Evolutionary conservation across 441 rosid genomes (phyloP), one percentile per base, ranked within the genome.

Genomic region (Erysimum cheiri): DNA sequence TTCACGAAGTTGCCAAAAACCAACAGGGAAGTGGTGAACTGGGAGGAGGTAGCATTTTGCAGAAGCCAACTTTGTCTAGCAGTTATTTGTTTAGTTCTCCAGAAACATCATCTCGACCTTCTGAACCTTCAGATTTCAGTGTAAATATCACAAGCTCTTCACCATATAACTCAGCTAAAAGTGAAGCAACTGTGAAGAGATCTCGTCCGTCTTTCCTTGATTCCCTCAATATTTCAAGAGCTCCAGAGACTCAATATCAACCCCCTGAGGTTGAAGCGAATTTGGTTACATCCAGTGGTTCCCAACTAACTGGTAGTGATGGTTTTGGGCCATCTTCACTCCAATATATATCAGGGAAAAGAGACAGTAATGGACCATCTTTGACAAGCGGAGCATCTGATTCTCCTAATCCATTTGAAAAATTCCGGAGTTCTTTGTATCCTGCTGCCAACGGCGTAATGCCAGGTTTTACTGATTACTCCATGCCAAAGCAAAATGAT

Each of bases 191-290:
- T 68, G 78, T 81, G 69, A 69, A 84, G 80, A 91, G 83, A 84
- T 82, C 85, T 61, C 92, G 97, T 46, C 89, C 97, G 29, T 96
- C 99, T 47, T 91, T 92, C 76, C 92, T 92, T 60, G 98, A 92
- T 85, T 84, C 96, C 60, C 85, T 96, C 63, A 87, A 85, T 52
- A 77, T 85, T 66, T 37, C 86, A 33, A 87, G 84, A 78, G 71
- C 89, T 71, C 77, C 81, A 11, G 88, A 76, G 62, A 71, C 81
- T 74, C 76, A 59, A 57, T 66, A 66, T 74, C 86, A 71, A 77
- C 86, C 15, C 39, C 37, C 71, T 70, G 83, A 82, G 73, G 64
- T 77, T 57, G 75, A 72, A 47, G 65, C 67, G 54, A 78, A 74
- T 39, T 67, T 83, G 33, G 70, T 66, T 65, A 55, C 77, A 60